A percentile compares a stretch with the other conserved stretches of the same genome.
Conservation (phyloP, 164 flowering plant genomes). For the Vitis rupestris region DNA sequence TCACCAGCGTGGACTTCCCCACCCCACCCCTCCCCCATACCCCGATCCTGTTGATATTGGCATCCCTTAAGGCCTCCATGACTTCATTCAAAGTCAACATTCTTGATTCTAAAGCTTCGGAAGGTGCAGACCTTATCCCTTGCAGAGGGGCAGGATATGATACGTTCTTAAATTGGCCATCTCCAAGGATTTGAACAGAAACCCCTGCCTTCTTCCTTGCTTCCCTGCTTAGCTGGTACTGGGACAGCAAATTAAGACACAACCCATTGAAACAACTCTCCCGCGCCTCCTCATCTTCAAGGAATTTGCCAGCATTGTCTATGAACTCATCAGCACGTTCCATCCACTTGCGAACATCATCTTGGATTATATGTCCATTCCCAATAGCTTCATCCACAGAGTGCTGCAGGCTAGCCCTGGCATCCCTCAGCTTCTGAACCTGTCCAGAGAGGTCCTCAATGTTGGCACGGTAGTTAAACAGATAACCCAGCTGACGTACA, state of each 20-base stretch:
- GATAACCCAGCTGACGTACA: too few species aligned
- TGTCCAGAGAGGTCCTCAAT: neutral
- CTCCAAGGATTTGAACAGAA: neutral
- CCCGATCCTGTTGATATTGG: slow-evolving; percentile 1
- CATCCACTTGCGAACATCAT: neutral
- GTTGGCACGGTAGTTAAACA: neutral
- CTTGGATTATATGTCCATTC: neutral
- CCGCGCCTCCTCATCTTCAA: neutral
- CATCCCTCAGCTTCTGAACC: neutral
- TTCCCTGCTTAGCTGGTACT: neutral
- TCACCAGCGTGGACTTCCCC: slow-evolving; percentile 12
- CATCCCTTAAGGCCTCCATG: slow-evolving; percentile 2
- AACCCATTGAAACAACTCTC: neutral
- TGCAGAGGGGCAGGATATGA: neutral
- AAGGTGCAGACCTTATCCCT: neutral
- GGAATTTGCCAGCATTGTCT: neutral
- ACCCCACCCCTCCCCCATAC: slow-evolving; percentile 7
- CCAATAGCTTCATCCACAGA: neutral
- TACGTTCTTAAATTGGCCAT: neutral
- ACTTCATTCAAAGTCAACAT: neutral
- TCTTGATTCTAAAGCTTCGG: neutral
- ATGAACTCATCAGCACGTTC: neutral
- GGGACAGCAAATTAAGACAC: neutral
- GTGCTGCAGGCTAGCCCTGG: neutral
- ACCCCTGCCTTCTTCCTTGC: neutral